Percentiles rank a stretch among this genome's conserved stretches.
Conservation (phyloP, 2,329 filamentous ascomycete genomes). For the Sporothrix variecibatus region DNA sequence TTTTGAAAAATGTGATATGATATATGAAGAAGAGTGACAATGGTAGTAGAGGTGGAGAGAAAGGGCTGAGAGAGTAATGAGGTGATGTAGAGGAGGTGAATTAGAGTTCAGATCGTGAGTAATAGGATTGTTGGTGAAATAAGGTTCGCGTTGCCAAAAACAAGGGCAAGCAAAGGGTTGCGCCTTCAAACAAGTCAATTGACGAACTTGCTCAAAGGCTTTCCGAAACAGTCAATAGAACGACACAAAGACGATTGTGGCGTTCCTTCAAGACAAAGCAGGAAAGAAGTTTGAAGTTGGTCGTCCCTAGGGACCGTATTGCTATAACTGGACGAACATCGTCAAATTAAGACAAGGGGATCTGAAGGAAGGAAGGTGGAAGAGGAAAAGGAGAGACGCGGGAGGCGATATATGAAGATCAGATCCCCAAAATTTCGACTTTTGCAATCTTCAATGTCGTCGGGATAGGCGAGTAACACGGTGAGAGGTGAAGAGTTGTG, state of each 20-base stretch:
- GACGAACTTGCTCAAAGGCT: constrained; percentile 20
- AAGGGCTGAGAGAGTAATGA: neutral
- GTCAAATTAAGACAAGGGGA: constrained; percentile 26
- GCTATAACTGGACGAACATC: constrained; percentile 39
- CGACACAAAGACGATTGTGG: constrained; percentile 18
- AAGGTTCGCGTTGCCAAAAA: neutral
- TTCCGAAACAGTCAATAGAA: constrained; percentile 10
- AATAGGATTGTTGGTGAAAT: neutral
- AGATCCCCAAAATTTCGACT: neutral
- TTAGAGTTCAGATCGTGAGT: neutral
- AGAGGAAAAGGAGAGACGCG: neutral
- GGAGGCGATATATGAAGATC: neutral
- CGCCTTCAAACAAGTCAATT: constrained; percentile 20
- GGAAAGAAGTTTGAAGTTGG: constrained; percentile 26
- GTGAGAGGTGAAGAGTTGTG: neutral
- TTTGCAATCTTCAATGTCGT: neutral
- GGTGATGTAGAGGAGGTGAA: neutral
- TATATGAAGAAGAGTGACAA: neutral
- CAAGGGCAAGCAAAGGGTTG: neutral
- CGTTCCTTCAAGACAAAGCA: constrained; percentile 3
- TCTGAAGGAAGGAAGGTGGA: neutral
- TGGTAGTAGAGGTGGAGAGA: neutral
- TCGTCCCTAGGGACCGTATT: constrained; percentile 50
- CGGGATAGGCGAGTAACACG: neutral
- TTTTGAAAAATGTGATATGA: constrained; percentile 24